phyloP scores from a whole-genome alignment of 208 protist species.

The Novymonas esmeraldas region DNA sequence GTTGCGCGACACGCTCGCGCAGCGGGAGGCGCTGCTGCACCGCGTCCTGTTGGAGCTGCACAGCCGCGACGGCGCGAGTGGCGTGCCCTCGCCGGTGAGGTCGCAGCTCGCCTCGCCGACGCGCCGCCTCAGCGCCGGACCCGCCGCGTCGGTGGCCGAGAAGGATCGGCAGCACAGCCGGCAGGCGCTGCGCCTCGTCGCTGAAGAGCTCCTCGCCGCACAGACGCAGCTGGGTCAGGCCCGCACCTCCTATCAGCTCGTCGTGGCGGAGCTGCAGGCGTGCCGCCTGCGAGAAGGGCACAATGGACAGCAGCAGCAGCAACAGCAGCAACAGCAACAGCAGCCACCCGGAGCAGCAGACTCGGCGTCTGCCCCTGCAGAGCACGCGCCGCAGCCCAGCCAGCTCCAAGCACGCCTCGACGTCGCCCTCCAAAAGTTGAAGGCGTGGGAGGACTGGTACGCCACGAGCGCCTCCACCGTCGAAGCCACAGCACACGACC shows the following conservation, averaged over 20 bases:
- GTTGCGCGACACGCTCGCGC: slow-evolving; percentile 27
- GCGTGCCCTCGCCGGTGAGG: not conserved
- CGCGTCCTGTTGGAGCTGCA: slow-evolving; percentile 27
- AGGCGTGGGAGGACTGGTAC: slow-evolving; percentile 74
- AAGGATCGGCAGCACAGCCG: slow-evolving; percentile 15
- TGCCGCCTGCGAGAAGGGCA: not conserved
- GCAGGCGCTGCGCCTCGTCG: slow-evolving; percentile 22
- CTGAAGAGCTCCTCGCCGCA: slow-evolving; percentile 20
- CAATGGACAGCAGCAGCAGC: slow-evolving; percentile 3
- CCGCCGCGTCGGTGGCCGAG: slow-evolving; percentile 2
- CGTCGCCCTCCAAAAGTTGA: slow-evolving; percentile 43
- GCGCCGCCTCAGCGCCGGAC: not conserved
- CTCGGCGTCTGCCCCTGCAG: not conserved
- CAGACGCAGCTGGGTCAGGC: slow-evolving; percentile 32
- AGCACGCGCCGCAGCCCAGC: not conserved
- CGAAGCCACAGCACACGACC: not conserved
- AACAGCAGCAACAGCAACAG: slow-evolving; percentile 1
- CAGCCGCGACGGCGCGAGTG: not conserved
- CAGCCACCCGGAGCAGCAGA: not conserved
- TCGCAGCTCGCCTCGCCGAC: not conserved
- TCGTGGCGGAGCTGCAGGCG: slow-evolving; percentile 17
- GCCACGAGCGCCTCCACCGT: slow-evolving; percentile 11
- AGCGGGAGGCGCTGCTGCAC: slow-evolving; percentile 32
- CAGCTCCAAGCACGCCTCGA: slow-evolving; percentile 36
- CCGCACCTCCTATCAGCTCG: slow-evolving; percentile 21